These are phyloP conservation scores for Candida krabiensis DNA, from an alignment of 805 yeast species.

Conservation along the genomic window DNA sequence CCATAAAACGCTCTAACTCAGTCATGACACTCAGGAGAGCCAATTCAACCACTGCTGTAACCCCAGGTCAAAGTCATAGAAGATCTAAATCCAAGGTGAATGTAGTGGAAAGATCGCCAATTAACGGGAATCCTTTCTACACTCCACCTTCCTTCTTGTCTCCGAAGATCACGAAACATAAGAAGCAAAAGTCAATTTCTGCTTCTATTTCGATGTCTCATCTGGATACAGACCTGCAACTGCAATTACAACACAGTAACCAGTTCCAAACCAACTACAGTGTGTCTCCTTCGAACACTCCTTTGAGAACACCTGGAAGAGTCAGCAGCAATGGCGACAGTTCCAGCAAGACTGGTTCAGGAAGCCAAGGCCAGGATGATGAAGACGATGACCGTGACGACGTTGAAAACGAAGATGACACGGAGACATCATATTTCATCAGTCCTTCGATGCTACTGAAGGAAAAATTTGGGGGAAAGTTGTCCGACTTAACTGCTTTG, in stretches of 20 bases:
- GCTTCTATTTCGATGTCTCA: constrained; percentile 31
- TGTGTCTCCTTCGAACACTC: constrained; percentile 29
- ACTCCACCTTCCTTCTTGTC: constrained; percentile 45
- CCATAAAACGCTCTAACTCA: constrained; percentile 19
- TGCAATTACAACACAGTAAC: constrained; percentile 22
- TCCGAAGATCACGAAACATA: constrained; percentile 38
- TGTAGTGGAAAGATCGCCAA: constrained; percentile 35
- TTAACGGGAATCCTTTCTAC: constrained; percentile 47
- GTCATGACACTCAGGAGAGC: constrained; percentile 26
- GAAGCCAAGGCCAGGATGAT: constrained; percentile 17
- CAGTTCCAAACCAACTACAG: constrained; percentile 2
- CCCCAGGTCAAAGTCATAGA: constrained; percentile 11
- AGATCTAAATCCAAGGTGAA: constrained; percentile 23
- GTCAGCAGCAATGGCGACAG: constrained; percentile 7
- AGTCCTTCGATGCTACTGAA: constrained; percentile 30
- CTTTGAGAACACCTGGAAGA: constrained; percentile 30
- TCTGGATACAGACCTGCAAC: constrained; percentile 32
- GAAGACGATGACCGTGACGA: constrained; percentile 15
- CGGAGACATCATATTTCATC: constrained; percentile 19
- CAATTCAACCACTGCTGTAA: constrained; percentile 6
- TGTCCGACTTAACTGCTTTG: constrained; percentile 19
- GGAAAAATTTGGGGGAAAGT: constrained; percentile 31
- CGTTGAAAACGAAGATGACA: constrained; percentile 11
- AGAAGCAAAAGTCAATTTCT: constrained; percentile 32
- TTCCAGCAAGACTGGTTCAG: constrained; percentile 3